Conservation (phyloP, 1,284 basidiomycete genomes). For the Polyporus tsugae region DNA sequence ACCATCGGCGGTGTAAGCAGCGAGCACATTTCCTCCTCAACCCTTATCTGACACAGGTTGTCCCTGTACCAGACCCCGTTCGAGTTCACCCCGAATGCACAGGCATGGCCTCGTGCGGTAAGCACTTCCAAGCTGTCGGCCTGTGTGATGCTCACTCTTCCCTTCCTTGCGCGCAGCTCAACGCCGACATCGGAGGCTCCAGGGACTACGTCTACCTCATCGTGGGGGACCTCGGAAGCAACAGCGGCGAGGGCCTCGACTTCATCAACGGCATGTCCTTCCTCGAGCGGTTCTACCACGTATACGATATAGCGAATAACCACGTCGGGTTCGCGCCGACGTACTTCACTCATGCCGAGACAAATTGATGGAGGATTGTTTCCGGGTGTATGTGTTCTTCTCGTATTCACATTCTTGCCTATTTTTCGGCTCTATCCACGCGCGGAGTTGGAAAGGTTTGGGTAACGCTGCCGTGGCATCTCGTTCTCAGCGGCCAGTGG, state of each 20-base stretch:
- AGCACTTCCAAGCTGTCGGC: not conserved
- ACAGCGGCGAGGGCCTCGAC: conserved; percentile 37
- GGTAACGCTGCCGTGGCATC: too few relatives aligned
- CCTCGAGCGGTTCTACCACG: conserved; percentile 69
- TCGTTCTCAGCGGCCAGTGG: too few relatives aligned
- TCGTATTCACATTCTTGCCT: too few relatives aligned
- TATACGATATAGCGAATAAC: conserved; percentile 62
- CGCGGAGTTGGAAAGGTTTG: too few relatives aligned
- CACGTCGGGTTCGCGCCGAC: conserved; percentile 56
- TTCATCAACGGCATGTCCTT: conserved; percentile 45
- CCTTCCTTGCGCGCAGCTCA: conserved; percentile 37
- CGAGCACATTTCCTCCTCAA: not conserved
- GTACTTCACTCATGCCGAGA: conserved; percentile 46
- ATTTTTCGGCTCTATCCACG: too few relatives aligned
- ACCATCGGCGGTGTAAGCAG: conserved; percentile 30
- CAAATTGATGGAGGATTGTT: conserved; percentile 41
- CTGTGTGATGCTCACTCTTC: not conserved
- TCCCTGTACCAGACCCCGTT: not conserved
- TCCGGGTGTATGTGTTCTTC: not conserved
- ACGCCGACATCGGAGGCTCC: conserved; percentile 40
- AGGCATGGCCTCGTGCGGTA: conserved; percentile 23
- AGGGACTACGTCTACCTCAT: conserved; percentile 40
- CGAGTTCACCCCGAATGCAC: conserved; percentile 25
- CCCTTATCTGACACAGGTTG: not conserved
- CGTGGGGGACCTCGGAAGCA: conserved; percentile 33